phyloP scores from a whole-genome alignment of 2,329 filamentous ascomycete species.

The Bipolaris bicolor region DNA sequence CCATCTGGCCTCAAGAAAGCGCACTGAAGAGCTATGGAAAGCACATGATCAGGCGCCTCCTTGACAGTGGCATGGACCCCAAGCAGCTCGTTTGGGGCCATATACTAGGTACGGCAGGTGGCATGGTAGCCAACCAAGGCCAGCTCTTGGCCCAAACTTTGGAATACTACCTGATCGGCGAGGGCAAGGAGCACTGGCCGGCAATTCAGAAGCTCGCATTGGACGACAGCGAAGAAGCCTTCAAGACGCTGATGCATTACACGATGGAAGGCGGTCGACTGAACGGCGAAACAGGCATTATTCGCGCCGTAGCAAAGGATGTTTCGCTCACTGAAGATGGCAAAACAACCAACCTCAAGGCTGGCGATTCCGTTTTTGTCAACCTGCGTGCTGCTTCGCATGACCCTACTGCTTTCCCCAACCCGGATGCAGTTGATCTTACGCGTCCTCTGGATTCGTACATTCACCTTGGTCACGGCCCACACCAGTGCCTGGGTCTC shows the following conservation, averaged over 20 bases:
- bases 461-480: conserved; percentile 53
- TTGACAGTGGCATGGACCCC: conserved; percentile 54
- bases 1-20: conserved; percentile 49
- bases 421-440: conserved; percentile 50
- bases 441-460: conserved; percentile 51
- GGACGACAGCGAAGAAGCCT: conserved; percentile 50
- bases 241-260: conserved; percentile 60
- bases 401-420: conserved; percentile 50
- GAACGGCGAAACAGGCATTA: conserved; percentile 52
- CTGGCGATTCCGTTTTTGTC: conserved; percentile 51
- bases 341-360: conserved; percentile 39
- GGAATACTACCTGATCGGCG: conserved; percentile 61
- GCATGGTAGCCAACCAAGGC: conserved; percentile 61
- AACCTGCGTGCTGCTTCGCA: conserved; percentile 52
- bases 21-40: conserved; percentile 60
- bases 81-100: conserved; percentile 63
- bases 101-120: conserved; percentile 63
- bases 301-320: conserved; percentile 45
- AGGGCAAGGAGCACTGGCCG: conserved; percentile 56
- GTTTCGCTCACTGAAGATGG: conserved; percentile 44
- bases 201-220: conserved; percentile 56
- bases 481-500: conserved; percentile 53
- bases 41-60: conserved; percentile 62
- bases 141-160: conserved; percentile 64
- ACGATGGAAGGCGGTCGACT: conserved; percentile 54